phyloP scores from a whole-genome alignment of 371 early-diverging fungal species.

The Nematocida sp. region DNA sequence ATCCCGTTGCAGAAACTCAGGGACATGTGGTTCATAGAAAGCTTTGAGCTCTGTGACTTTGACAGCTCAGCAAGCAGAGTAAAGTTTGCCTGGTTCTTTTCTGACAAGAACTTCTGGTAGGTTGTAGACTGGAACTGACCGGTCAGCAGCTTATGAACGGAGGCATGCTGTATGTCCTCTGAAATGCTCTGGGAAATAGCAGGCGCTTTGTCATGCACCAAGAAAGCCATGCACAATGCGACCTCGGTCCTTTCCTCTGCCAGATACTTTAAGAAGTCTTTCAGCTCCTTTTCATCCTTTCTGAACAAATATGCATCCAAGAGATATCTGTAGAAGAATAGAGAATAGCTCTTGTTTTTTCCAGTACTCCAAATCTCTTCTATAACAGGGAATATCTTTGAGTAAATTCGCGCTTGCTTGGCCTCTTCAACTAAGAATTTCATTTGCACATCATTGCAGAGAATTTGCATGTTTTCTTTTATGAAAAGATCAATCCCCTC shows the following conservation, averaged over 20 bases:
- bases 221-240: constrained; percentile 33
- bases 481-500: constrained; percentile 21
- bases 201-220: constrained; percentile 51
- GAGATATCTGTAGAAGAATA: constrained; percentile 31
- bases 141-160: constrained; percentile 33
- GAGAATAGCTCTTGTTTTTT: constrained; percentile 1
- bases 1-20: constrained; percentile 93
- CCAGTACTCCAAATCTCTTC: constrained; percentile 32
- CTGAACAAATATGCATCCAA: constrained; percentile 17
- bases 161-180: constrained; percentile 6
- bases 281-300: constrained; percentile 14
- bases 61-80: constrained; percentile 51
- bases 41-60: constrained; percentile 54
- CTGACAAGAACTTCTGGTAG: constrained; percentile 47
- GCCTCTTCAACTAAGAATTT: constrained; percentile 34
- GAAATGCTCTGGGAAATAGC: constrained; percentile 27
- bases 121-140: constrained; percentile 53
- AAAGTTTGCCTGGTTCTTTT: constrained; percentile 58
- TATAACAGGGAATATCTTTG: constrained; percentile 10
- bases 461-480: not conserved
- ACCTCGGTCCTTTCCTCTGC: constrained; percentile 30
- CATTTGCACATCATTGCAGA: constrained; percentile 12
- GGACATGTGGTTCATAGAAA: constrained; percentile 71
- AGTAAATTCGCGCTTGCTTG: constrained; percentile 24
- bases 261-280: constrained; percentile 20